phyloP scores from a whole-genome alignment of 1,284 basidiomycete genomes.

The Naganishia liquefaciens region DNA sequence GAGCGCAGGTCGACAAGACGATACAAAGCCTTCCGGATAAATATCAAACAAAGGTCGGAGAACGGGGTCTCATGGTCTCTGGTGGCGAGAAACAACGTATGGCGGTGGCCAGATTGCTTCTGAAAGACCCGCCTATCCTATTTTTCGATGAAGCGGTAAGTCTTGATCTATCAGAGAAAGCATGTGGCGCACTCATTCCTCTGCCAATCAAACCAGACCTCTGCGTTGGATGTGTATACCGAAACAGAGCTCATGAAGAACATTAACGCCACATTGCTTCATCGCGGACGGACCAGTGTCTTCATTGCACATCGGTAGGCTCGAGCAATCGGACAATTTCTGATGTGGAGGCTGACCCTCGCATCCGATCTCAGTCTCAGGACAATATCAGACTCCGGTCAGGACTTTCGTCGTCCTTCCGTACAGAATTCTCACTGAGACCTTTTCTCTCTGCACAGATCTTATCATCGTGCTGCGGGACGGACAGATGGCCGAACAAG shows the following conservation, averaged over 20 bases:
- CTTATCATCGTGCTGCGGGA: slow-evolving; percentile 86
- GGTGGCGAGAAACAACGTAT: slow-evolving; percentile 97
- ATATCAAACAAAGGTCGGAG: slow-evolving; percentile 89
- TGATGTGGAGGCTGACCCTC: slow-evolving; percentile 17
- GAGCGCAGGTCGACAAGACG: slow-evolving; percentile 84
- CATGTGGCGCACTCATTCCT: slow-evolving; percentile 6
- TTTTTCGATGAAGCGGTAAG: slow-evolving; percentile 97
- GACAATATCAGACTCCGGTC: slow-evolving; percentile 84
- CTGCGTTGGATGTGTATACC: slow-evolving; percentile 89
- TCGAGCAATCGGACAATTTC: slow-evolving; percentile 7
- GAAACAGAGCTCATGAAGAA: slow-evolving; percentile 94
- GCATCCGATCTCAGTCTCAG: slow-evolving; percentile 61
- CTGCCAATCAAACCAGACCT: slow-evolving; percentile 68
- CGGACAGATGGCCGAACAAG: slow-evolving; percentile 82
- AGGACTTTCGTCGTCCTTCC: slow-evolving; percentile 43
- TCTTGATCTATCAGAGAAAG: slow-evolving; percentile 30
- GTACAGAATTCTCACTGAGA: neutral
- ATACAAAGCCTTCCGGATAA: slow-evolving; percentile 78
- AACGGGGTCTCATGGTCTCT: slow-evolving; percentile 94
- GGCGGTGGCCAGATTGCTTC: slow-evolving; percentile 85
- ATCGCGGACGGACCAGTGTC: slow-evolving; percentile 81
- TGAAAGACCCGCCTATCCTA: slow-evolving; percentile 91
- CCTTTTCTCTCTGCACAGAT: slow-evolving; percentile 57
- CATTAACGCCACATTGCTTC: slow-evolving; percentile 76
- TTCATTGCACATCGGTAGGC: slow-evolving; percentile 79